A percentile compares a stretch with the other conserved stretches of the same genome.
These are phyloP conservation scores for Leccinum sublutescens DNA, from an alignment of 768 basidiomycete genomes.

Conservation along the genomic window DNA sequence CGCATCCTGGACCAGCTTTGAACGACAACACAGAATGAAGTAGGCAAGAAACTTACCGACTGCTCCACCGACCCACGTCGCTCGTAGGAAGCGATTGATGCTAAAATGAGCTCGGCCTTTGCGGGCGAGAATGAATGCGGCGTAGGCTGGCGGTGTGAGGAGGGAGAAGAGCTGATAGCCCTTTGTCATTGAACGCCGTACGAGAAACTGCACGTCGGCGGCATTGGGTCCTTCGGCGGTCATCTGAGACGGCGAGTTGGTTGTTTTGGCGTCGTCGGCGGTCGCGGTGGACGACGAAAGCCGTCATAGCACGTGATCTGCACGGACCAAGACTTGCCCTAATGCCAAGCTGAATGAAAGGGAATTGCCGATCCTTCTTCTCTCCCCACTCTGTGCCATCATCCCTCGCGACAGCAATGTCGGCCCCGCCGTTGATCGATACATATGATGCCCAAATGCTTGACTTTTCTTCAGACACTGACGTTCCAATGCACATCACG, in stretches of 20 bases:
- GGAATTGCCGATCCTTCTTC: slow-evolving; percentile 19
- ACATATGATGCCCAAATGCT: slow-evolving; percentile 63
- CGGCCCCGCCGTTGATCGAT: slow-evolving; percentile 39
- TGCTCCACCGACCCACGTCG: slow-evolving; percentile 71
- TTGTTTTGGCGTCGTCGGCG: slow-evolving; percentile 6
- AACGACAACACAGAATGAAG: not conserved
- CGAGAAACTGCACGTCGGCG: slow-evolving; percentile 63
- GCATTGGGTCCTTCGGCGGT: slow-evolving; percentile 30
- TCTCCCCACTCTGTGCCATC: slow-evolving; percentile 17
- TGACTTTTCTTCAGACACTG: slow-evolving; percentile 54
- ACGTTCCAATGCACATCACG: slow-evolving; percentile 56
- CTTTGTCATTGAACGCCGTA: slow-evolving; percentile 61
- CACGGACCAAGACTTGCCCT: slow-evolving; percentile 35
- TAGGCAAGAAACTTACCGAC: slow-evolving; percentile 35
- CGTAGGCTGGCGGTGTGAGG: slow-evolving; percentile 60
- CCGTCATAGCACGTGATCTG: slow-evolving; percentile 25
- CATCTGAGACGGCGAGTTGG: slow-evolving; percentile 11
- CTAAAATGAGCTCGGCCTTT: slow-evolving; percentile 55
- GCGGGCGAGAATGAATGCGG: slow-evolving; percentile 49
- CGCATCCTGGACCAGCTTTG: slow-evolving; percentile 30
- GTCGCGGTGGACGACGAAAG: not conserved
- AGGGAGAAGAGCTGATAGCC: slow-evolving; percentile 70
- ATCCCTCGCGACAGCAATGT: slow-evolving; percentile 20
- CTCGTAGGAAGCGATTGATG: slow-evolving; percentile 61
- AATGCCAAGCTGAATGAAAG: slow-evolving; percentile 9